Percentiles rank a stretch among this genome's conserved stretches.
Evolutionary conservation across 2,329 filamentous ascomycete genomes (phyloP).

Genomic region (Aspergillus fumigatiaffinis): DNA sequence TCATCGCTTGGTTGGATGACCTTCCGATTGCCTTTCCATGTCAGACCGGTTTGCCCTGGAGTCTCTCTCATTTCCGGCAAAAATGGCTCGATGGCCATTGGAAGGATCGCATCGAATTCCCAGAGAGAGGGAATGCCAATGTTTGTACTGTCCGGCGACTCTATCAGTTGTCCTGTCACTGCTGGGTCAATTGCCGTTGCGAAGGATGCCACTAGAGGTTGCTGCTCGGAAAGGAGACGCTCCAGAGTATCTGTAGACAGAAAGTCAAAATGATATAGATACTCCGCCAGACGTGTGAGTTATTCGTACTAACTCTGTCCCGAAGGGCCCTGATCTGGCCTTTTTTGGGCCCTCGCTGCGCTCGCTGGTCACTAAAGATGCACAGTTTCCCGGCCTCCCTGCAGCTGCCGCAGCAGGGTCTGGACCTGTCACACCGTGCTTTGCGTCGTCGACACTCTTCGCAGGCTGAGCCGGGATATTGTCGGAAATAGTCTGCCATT

Average conservation of each 20-base stretch:
- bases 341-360: slow-evolving; percentile 25
- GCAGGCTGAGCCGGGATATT: slow-evolving; percentile 26
- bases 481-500: slow-evolving; percentile 12
- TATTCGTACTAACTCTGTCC: slow-evolving; percentile 23
- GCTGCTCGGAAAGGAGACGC: slow-evolving; percentile 24
- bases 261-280: not conserved
- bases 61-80: not conserved
- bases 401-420: slow-evolving; percentile 25
- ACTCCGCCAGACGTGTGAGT: not conserved
- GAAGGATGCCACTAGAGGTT: slow-evolving; percentile 4
- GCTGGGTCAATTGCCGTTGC: slow-evolving; percentile 11
- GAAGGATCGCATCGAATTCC: not conserved
- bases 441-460: slow-evolving; percentile 30
- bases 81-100: not conserved
- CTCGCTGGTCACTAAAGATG: slow-evolving; percentile 22
- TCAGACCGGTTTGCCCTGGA: not conserved
- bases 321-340: slow-evolving; percentile 26
- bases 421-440: slow-evolving; percentile 24
- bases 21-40: no score
- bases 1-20: not conserved
- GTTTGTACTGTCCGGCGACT: slow-evolving; percentile 4
- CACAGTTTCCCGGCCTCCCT: slow-evolving; percentile 26
- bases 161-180: slow-evolving; percentile 16
- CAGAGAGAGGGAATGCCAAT: not conserved
- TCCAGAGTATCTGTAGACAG: slow-evolving; percentile 20